These are phyloP conservation scores for Talaromyces funiculosus DNA, from an alignment of 2,329 filamentous ascomycete species.

Conservation along the genomic window DNA sequence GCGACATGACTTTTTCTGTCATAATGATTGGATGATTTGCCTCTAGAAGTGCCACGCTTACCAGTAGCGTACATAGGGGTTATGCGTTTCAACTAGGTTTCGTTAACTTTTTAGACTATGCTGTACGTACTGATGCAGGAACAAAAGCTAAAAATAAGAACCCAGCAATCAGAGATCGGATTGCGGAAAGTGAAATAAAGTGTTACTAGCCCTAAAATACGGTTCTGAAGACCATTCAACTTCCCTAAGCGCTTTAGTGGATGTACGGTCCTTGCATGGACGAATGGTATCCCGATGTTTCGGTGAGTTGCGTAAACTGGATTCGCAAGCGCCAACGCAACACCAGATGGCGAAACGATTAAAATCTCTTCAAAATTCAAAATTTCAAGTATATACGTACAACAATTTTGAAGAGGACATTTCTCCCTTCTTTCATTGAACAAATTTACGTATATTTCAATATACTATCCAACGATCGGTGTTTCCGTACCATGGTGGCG, in stretches of 20 bases:
- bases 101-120: neutral
- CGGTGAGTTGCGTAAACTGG: neutral
- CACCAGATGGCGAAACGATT: neutral
- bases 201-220: neutral
- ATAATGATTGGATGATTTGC: neutral
- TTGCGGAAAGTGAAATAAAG: neutral
- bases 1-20: neutral
- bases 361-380: neutral
- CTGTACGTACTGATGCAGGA: neutral
- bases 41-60: neutral
- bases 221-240: neutral
- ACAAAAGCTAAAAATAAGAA: neutral
- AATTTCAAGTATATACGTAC: no score
- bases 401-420: neutral
- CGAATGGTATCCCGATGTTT: neutral
- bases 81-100: conserved; percentile 6
- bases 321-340: neutral
- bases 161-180: neutral
- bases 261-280: neutral
- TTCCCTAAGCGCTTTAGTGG: neutral
- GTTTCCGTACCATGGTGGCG: neutral
- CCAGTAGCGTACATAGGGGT: neutral
- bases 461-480: neutral
- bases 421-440: neutral
- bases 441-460: neutral